Evolutionary conservation across 768 basidiomycete genomes (phyloP), one percentile per base, ranked within the genome.

Genomic region (Favolaschia claudopus): DNA sequence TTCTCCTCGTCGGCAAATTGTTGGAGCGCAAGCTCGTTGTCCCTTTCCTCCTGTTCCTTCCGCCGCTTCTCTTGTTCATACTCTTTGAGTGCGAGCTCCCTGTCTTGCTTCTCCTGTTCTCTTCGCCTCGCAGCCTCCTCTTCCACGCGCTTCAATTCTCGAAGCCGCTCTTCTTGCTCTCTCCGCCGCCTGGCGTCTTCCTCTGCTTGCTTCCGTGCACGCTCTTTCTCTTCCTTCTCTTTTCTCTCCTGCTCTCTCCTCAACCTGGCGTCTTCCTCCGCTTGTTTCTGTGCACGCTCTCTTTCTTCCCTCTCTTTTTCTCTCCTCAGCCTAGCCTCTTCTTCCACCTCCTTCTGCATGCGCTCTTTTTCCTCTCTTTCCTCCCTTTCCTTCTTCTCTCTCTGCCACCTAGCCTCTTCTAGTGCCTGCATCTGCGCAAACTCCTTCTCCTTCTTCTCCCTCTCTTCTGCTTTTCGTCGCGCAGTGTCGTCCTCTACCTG

Each of bases 281-380:
- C 74, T 33, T 77, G 71, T 52, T 50, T 25, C 34, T 70, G n/a
- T n/a, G n/a, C 69, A 37, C 38, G 61, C 38, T 39, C 17, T 22
- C 38, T n/a, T 22, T 22, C 8, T 20, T 84, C 83, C 55, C 74
- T 63, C 67, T 83, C 82, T 67, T 65, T 73, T 56, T 77, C 64
- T 55, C 81, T 79, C 55, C 81, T 80, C 31, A 72, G 69, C 42
- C 58, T 62, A 22, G 31, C 31, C 51, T 58, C 56, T 10, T 29
- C 49, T 32, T 51, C 33, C 20, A n/a, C 39, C 34, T 33, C 39
- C 57, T 44, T 25, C 33, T 34, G 34, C 28, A 48, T 68, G 54
- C 64, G 73, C 55, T 77, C 63, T 53, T 82, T 80, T 55, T 81
- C 80, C 31, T 70, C 74, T 49, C 72, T 72, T 29, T 72, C n/a